A percentile compares a stretch with the other conserved stretches of the same genome.
Evolutionary conservation across 495 filamentous ascomycete genomes (phyloP).

Genomic region (Penicillium samsonianum): DNA sequence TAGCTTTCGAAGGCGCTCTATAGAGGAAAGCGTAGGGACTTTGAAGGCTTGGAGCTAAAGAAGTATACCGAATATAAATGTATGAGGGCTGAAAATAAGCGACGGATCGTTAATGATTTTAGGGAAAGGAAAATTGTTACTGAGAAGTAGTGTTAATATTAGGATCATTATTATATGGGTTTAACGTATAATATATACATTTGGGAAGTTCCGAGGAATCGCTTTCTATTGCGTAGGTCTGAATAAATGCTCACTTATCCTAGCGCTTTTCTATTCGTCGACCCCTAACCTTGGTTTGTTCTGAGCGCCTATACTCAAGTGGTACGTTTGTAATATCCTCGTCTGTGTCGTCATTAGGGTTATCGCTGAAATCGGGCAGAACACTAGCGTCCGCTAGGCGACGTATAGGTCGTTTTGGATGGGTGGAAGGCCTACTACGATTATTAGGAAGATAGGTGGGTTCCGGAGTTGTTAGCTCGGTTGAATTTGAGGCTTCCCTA

Average conservation of each 20-base stretch:
- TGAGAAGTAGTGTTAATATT: constrained; percentile 13
- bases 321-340: constrained; percentile 24
- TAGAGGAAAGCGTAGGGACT: constrained; percentile 21
- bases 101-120: constrained; percentile 32
- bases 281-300: constrained; percentile 19
- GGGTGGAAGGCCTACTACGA: constrained; percentile 2
- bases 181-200: constrained; percentile 16
- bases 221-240: constrained; percentile 15
- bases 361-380: constrained; percentile 21
- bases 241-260: constrained; percentile 22
- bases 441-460: constrained; percentile 5
- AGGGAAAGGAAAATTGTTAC: constrained; percentile 29
- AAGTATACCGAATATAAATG: constrained; percentile 27
- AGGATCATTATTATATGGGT: constrained; percentile 1
- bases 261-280: constrained; percentile 23
- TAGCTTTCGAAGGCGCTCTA: constrained; percentile 26
- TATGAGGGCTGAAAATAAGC: constrained; percentile 29
- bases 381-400: constrained; percentile 1
- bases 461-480: constrained; percentile 9
- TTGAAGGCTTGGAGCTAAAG: constrained; percentile 26
- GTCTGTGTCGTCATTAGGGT: constrained; percentile 26
- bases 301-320: constrained; percentile 27
- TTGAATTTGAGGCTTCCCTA: constrained; percentile 7
- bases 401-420: not conserved
- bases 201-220: constrained; percentile 22